Evolutionary conservation across 192 early-diverging fungal species (phyloP).

Genomic region (Coemansia sp.): DNA sequence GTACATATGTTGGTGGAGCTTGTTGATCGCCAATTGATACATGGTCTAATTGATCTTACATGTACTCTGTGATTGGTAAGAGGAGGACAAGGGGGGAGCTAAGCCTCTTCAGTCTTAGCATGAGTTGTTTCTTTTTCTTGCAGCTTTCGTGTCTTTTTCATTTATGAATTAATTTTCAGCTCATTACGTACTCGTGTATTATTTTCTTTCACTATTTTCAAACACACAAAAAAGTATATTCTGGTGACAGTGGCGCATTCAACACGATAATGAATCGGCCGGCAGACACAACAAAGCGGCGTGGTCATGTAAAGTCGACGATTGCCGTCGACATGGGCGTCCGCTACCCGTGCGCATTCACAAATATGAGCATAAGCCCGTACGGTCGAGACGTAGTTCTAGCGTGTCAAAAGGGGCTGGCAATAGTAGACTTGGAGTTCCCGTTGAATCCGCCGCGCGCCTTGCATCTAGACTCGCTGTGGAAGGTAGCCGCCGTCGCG

Average conservation of each 20-base stretch:
- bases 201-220: not conserved
- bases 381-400: constrained; percentile 50
- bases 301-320: constrained; percentile 25
- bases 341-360: constrained; percentile 40
- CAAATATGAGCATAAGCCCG: constrained; percentile 47
- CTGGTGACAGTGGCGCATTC: too few relatives aligned
- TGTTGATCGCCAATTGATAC: too few relatives aligned
- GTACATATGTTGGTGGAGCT: too few relatives aligned
- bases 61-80: too few relatives aligned
- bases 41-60: too few relatives aligned
- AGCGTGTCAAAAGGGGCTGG: constrained; percentile 41
- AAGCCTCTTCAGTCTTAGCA: too few relatives aligned
- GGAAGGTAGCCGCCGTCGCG: constrained; percentile 40
- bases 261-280: constrained; percentile 14
- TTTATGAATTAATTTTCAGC: too few relatives aligned
- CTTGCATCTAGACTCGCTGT: constrained; percentile 25
- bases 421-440: constrained; percentile 44
- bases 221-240: not conserved
- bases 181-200: too few relatives aligned
- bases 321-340: constrained; percentile 40
- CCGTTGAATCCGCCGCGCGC: constrained; percentile 43
- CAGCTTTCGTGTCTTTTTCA: too few relatives aligned
- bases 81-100: too few relatives aligned
- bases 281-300: constrained; percentile 1
- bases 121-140: too few relatives aligned